A percentile compares a stretch with the other conserved stretches of the same genome.
These are phyloP conservation scores for Marasmius tenuissimus DNA, from an alignment of 1,284 basidiomycete genomes.

Conservation along the genomic window DNA sequence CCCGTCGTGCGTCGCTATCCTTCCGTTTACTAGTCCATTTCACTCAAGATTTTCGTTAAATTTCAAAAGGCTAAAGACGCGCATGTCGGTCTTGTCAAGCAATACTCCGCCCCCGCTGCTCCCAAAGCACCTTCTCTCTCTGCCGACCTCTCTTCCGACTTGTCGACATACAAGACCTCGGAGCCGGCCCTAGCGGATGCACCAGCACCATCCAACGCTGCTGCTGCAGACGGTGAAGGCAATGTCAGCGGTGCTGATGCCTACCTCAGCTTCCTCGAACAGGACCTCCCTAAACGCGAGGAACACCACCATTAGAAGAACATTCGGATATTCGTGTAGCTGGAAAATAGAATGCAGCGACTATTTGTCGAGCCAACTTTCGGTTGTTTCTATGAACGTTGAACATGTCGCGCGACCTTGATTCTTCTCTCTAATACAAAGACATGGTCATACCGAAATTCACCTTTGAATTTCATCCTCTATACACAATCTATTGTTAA, in stretches of 20 bases:
- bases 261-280: conserved; percentile 45
- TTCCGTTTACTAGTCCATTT: not conserved
- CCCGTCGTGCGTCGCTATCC: conserved; percentile 43
- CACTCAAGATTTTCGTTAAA: conserved; percentile 1
- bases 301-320: conserved; percentile 38
- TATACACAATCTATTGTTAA: not conserved
- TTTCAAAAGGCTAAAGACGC: conserved; percentile 73
- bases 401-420: too few relatives aligned
- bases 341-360: conserved; percentile 17
- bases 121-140: conserved; percentile 75
- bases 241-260: conserved; percentile 37
- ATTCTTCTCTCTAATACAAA: conserved; percentile 1
- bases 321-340: not conserved
- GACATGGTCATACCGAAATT: too few relatives aligned
- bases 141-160: conserved; percentile 78
- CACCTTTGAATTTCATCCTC: not conserved
- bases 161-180: conserved; percentile 75
- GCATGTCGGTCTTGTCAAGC: conserved; percentile 78
- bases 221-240: conserved; percentile 19
- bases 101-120: conserved; percentile 64
- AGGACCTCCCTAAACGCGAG: conserved; percentile 42
- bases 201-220: conserved; percentile 12
- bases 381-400: too few relatives aligned
- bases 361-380: too few relatives aligned
- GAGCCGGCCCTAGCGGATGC: conserved; percentile 60